Evolutionary conservation across 1,139 yeast genomes (phyloP).

Genomic region (Debaryomycetaceae sp.): DNA sequence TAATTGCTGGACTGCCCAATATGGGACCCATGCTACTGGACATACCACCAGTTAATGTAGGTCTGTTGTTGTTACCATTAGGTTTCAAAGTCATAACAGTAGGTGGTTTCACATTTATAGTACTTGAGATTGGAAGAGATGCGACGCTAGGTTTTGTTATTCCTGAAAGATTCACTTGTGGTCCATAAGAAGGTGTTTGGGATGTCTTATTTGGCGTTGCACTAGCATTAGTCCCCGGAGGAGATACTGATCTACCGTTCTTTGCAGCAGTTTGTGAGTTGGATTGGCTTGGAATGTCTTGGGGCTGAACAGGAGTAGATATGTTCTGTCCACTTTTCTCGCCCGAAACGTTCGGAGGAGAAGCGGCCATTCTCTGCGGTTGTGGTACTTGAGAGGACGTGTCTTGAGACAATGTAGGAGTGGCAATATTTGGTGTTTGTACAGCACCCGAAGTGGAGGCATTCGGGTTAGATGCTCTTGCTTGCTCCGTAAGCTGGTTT

Average conservation of each 20-base stretch:
- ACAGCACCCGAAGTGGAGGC: slow-evolving; percentile 3
- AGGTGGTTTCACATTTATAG: slow-evolving; percentile 52
- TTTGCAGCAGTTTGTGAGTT: slow-evolving; percentile 3
- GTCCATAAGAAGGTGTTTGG: slow-evolving; percentile 9
- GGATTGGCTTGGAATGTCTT: background rate
- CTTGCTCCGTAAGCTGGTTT: slow-evolving; percentile 36
- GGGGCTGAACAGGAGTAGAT: slow-evolving; percentile 5
- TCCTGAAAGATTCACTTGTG: slow-evolving; percentile 29
- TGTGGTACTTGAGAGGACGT: slow-evolving; percentile 2
- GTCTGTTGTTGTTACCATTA: slow-evolving; percentile 49
- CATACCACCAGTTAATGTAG: slow-evolving; percentile 83
- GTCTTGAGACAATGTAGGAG: slow-evolving; percentile 1
- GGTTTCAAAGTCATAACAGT: slow-evolving; percentile 38
- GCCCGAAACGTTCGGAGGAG: slow-evolving; percentile 1
- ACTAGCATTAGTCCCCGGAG: slow-evolving; percentile 7
- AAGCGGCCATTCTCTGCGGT: slow-evolving; percentile 3
- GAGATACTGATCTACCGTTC: slow-evolving; percentile 8
- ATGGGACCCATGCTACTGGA: slow-evolving; percentile 62
- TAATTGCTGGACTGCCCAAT: slow-evolving; percentile 70
- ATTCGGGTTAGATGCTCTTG: slow-evolving; percentile 12
- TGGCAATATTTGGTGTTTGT: slow-evolving; percentile 1
- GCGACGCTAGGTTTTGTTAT: slow-evolving; percentile 68
- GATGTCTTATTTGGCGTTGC: slow-evolving; percentile 7
- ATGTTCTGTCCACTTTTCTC: slow-evolving; percentile 2
- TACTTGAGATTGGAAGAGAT: slow-evolving; percentile 68